Base-by-base conservation (phyloP, 257 asterid species). In the Vinca minor region DNA sequence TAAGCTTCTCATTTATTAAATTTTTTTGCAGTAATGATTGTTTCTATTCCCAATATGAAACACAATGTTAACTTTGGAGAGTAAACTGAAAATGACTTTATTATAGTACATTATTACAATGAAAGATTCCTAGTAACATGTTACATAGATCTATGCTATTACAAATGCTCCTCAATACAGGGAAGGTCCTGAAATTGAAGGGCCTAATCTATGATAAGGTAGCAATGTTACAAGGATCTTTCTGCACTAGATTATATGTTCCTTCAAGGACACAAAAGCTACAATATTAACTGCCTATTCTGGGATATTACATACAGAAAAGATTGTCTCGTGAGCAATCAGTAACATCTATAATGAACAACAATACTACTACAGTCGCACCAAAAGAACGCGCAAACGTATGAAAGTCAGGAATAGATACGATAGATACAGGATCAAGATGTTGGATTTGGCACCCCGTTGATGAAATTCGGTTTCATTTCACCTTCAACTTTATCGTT, bases 401-500 rank as follows among this genome's bases (percentile, higher is more conserved):
- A 64, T 15, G 58, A 67, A 62, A 46, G 70, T 61, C 66, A 63
- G 78, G n/a, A 15, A 21, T 15, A 60, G 49, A 2, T 32, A 26
- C 8, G 20, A 28, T 21, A 7, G 45, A 45, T 64, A 42, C 38
- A 64, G 42, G 26, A 41, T 78, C 71, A 74, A n/a, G 72, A 65
- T n/a, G 55, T 71, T 58, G 62, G 62, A 55, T 65, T 67, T n/a
- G n/a, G n/a, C n/a, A n/a, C n/a, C n/a, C n/a, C n/a, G n/a, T 31
- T 48, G 67, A 52, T 14, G 8, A 77, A 73, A 28, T 80, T 80
- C 62, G 41, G 67, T 7, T 42, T 65, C 41, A 45, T 62, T 62
- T 76, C 83, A 50, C 66, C 84, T 62, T 67, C 78, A 17, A 46
- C n/a, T n/a, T n/a, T n/a, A n/a, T n/a, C n/a, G n/a, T n/a, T n/a